Evolutionary conservation across 164 flowering plant species (phyloP), one percentile per base, ranked within the genome.

Genomic region (Magnolia sinica): DNA sequence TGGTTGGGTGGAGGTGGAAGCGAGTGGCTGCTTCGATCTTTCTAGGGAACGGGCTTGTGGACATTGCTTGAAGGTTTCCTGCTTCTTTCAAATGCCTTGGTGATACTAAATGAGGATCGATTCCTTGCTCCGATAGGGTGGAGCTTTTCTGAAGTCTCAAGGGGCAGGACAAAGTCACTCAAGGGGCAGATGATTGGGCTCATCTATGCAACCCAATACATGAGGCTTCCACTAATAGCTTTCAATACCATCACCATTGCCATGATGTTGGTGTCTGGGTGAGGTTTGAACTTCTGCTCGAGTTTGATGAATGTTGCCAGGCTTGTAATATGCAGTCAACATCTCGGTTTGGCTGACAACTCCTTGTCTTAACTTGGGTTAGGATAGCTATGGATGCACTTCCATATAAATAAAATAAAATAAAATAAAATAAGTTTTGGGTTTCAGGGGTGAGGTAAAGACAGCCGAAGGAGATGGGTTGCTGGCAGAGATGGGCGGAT

Each of bases 21-120:
- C 29, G 2, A 27, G 29, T 27, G 29, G 50, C 8, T 58, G 22
- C 5, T 68, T 45, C 49, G 59, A 70, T 73, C 22, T 71, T 50
- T 27, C 29, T 27, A 27, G 29, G 86, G 79, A 74, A 90, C 90
- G 96, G 93, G 92, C 58, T 77, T 93, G 79, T 90, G 96, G 96
- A 88, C 90, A 4, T 74, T 93, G 64, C 77, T 89, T 49, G 91
- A 91, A 76, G 95, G 92, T 3, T 75, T 88, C 70, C 86, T 93
- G 75, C 92, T 92, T 68, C 84, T 90, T 74, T 93, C 96, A 58
- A 91, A 91, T 79, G 88, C 93, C 51, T 73, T 91, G 11, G 96
- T 96, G 18, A 86, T 93, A 81, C 76, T 91, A 76, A 93, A 92
- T 77, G 98, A 91, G 82, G 95, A 93, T 27, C 84, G 95, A 14